Percentiles rank a stretch among this genome's conserved stretches.
phyloP scores from a whole-genome alignment of 352 stramenopile genomes.

The Thalassiosira exigua region DNA sequence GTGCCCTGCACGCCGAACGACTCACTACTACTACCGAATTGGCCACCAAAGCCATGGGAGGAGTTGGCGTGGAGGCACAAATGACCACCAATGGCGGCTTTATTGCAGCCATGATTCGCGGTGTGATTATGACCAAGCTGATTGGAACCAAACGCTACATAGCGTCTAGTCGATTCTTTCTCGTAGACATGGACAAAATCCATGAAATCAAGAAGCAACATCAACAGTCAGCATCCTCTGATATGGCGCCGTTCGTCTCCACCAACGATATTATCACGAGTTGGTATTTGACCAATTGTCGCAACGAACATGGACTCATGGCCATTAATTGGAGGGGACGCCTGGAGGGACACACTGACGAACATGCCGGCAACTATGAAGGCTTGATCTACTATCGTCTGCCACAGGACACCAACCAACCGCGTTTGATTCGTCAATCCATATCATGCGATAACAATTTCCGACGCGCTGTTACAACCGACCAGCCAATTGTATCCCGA shows the following conservation, averaged over 20 bases:
- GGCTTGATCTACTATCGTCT: constrained; percentile 1
- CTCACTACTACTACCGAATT: neutral
- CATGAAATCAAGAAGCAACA: neutral
- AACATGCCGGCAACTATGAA: constrained; percentile 10
- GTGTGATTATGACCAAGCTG: neutral
- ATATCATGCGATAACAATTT: no score
- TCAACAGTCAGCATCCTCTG: neutral
- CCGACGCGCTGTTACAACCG: no score
- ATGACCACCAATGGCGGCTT: neutral
- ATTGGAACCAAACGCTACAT: neutral
- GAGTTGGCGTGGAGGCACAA: neutral
- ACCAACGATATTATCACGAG: neutral
- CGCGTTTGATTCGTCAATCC: no score
- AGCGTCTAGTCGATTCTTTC: neutral
- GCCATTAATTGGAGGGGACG: constrained; percentile 1
- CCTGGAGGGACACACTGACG: neutral
- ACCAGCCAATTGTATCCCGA: no score
- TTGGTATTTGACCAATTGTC: neutral
- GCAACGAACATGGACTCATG: neutral
- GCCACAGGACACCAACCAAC: no score
- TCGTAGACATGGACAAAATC: neutral
- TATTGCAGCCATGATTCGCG: neutral
- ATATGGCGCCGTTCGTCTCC: neutral
- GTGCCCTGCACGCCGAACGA: neutral
- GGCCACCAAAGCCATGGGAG: neutral